A percentile compares a stretch with the other conserved stretches of the same genome.
Evolutionary conservation across 768 basidiomycete species (phyloP).

Genomic region (Trametes punicea): DNA sequence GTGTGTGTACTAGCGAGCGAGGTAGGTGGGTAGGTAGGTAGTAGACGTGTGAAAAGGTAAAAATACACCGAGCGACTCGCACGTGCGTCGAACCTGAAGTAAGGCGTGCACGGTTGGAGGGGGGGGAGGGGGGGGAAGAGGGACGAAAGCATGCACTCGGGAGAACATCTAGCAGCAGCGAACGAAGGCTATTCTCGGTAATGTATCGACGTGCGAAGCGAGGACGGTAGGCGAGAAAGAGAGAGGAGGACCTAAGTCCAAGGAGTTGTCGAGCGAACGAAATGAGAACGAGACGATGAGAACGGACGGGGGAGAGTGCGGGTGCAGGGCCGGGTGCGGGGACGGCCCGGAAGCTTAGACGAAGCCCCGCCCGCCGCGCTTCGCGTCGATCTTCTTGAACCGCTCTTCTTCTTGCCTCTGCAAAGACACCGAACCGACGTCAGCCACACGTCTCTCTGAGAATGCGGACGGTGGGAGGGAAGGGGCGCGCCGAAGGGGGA

Average conservation of each 20-base stretch:
- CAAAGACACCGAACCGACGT: slow-evolving; percentile 1
- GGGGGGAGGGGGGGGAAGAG: neutral
- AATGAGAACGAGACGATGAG: slow-evolving; percentile 15
- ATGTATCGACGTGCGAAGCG: neutral
- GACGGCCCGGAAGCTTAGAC: slow-evolving; percentile 52
- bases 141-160: no score
- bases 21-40: neutral
- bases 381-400: slow-evolving; percentile 86
- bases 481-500: neutral
- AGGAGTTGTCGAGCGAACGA: no score
- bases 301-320: neutral
- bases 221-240: neutral
- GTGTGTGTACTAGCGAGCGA: slow-evolving; percentile 4
- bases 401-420: slow-evolving; percentile 79
- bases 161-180: slow-evolving; percentile 1
- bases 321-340: neutral
- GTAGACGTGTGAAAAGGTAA: neutral
- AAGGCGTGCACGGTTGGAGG: neutral
- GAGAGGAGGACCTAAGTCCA: neutral
- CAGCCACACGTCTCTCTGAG: neutral
- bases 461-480: neutral
- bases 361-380: slow-evolving; percentile 83
- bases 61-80: slow-evolving; percentile 21
- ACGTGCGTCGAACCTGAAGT: neutral
- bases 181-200: neutral